Evolutionary conservation across 2,329 filamentous ascomycete species (phyloP).

Genomic region (Xylaria sp.): DNA sequence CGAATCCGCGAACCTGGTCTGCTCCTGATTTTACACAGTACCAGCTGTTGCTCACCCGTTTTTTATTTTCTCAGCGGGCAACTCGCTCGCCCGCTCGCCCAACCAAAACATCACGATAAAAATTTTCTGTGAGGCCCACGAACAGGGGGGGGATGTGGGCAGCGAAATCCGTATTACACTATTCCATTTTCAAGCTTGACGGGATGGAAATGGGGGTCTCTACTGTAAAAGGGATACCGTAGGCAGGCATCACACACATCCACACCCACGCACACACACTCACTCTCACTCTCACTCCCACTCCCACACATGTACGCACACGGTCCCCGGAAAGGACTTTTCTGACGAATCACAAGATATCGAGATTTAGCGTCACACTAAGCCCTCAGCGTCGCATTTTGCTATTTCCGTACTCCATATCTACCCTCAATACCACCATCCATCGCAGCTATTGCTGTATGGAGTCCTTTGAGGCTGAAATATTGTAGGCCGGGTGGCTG

Average conservation of each 20-base stretch:
- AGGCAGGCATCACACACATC: too few species aligned
- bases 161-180: too few species aligned
- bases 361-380: conserved; percentile 18
- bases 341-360: conserved; percentile 23
- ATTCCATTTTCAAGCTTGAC: too few species aligned
- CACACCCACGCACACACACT: too few species aligned
- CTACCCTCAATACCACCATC: background rate
- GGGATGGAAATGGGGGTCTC: too few species aligned
- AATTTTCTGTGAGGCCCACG: background rate
- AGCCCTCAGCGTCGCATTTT: background rate
- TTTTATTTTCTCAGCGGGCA: background rate
- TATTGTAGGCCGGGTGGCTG: conserved; percentile 21
- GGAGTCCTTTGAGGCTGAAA: background rate
- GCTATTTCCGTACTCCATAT: background rate
- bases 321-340: conserved; percentile 17
- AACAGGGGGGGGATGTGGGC: conserved; percentile 7
- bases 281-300: too few species aligned
- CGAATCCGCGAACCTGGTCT: background rate
- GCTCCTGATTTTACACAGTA: background rate
- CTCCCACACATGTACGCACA: background rate
- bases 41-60: background rate
- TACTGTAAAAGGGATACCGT: too few species aligned
- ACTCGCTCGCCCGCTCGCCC: background rate
- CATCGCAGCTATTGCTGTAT: conserved; percentile 11
- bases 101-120: background rate